phyloP scores from a whole-genome alignment of 2,329 filamentous ascomycete species.

The Grosmannia serpens region DNA sequence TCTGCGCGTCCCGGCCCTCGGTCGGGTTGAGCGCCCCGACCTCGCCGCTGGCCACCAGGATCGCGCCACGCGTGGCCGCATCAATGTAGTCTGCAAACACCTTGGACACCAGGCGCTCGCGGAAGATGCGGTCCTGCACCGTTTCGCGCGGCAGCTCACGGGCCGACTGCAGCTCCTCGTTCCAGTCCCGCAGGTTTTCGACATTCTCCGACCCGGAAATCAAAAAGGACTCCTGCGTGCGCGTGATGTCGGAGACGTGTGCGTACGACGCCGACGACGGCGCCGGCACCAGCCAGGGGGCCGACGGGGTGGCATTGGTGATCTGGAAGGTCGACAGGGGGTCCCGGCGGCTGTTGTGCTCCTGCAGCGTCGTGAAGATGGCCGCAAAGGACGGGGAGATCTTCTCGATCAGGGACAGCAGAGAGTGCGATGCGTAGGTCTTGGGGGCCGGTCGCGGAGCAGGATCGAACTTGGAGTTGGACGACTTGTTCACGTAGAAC shows the following conservation, averaged over 20 bases:
- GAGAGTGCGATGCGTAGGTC: constrained; percentile 68
- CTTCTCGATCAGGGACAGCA: constrained; percentile 65
- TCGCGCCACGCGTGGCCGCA: constrained; percentile 81
- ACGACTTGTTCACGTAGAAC: constrained; percentile 95
- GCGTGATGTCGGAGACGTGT: constrained; percentile 74
- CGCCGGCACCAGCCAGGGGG: constrained; percentile 78
- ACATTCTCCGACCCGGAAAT: constrained; percentile 86
- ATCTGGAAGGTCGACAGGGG: constrained; percentile 90
- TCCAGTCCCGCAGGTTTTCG: constrained; percentile 94
- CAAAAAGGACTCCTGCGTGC: constrained; percentile 86
- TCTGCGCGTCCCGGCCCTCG: constrained; percentile 84
- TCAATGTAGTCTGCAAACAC: constrained; percentile 97
- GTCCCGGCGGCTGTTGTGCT: constrained; percentile 75
- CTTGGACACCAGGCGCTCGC: constrained; percentile 87
- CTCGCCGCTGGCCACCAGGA: constrained; percentile 85
- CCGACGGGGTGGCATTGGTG: constrained; percentile 84
- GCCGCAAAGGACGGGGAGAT: constrained; percentile 75
- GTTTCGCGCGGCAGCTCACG: constrained; percentile 87
- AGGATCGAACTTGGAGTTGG: constrained; percentile 90
- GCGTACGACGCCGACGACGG: constrained; percentile 50
- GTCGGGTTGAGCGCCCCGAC: constrained; percentile 91
- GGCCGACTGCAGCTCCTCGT: constrained; percentile 96
- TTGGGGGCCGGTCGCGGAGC: constrained; percentile 70
- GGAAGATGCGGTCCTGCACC: constrained; percentile 91
- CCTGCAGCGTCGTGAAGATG: constrained; percentile 67